Evolutionary conservation across 805 yeast species (phyloP), one percentile per base, ranked within the genome.

Genomic region (Saturnispora zaruensis): DNA sequence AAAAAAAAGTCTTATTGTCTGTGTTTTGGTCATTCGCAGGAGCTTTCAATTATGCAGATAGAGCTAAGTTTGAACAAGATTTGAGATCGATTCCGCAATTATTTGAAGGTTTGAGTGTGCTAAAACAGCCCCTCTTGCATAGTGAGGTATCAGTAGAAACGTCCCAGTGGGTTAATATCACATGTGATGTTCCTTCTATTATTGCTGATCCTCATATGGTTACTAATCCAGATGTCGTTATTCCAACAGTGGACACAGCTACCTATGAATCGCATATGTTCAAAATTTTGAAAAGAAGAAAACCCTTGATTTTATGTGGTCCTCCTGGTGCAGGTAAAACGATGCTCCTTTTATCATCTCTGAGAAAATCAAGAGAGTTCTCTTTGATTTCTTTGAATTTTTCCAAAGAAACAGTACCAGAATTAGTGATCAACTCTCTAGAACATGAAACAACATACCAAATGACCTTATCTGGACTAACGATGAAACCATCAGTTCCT

Each of bases 311-410:
- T 25, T 70, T 91, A 21, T 88, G 96, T 66, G 98, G 98, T 2
- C 98, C 98, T 0, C 97, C 98, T 0, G 98, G 98, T 4, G 84
- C 96, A 0, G 98, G 98, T 51, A 91, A 91, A 62, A 90, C 98
- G 0, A 90, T 91, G 98, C 81, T 90, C 0, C 66, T 91, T 18
- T 73, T 87, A 55, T 78, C 82, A 44, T 81, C 88, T 0, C 61
- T 91, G 38, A 68, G 86, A 42, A 71, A 70, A 48, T 73, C 84
- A 0, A 74, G 81, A 0, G 71, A 75, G 14, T 69, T 79, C 51
- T 84, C 80, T 20, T 68, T 88, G 2, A 72, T 81, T 3, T 78
- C 87, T 4, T 63, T 91, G 56, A 91, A 88, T 57, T 88, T 90
- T 58, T 87, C 96, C 1, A 86, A 86, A 54, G 89, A 85, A 18